Base-by-base conservation (phyloP, 1,284 basidiomycete species). In the Heterobasidion annosum region DNA sequence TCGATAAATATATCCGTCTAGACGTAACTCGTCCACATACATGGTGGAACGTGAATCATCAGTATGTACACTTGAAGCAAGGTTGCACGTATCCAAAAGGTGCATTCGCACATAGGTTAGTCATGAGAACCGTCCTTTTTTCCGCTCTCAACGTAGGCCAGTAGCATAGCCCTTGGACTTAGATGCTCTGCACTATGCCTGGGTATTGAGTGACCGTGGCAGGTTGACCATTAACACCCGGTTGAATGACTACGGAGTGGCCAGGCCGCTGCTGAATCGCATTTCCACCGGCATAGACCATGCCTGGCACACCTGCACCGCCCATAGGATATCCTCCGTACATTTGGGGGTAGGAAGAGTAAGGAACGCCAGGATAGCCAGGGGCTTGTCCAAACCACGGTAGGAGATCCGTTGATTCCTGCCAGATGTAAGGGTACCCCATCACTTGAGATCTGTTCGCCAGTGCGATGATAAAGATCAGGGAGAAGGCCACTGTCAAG, bases 171-270 rank as follows among this genome's bases (percentile, higher is more conserved):
- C 12, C 45, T 3, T 10, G 18, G 19, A 10, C 44, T 52, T 53
- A 47, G 16, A 48, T 51, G 48, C 42, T 52, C 5, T 56, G 54
- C 8, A 75, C 66, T 52, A 72, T 56, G 46, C 78, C 72, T 16
- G 80, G 82, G 16, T 87, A 69, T 62, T 83, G 81, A 12, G 78
- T 81, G 53, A 89, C 70, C n/a, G 76, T 75, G 15, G 85, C 73
- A 19, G 78, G 74, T 48, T 72, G 74, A 45, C 86, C 85, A 58
- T 79, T 78, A 51, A 75, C 59, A 52, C 81, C 79, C 45, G 83
- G 85, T 59, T 86, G 85, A 57, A 89, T 82, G 52, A 88, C 71
- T 58, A 87, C 71, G n/a, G 84, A 79, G 61, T 82, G 78, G 15
- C 85, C 85, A 54, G 80, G 79, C 54, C 70, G 67, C 56, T 79